These are phyloP conservation scores for Zalerion maritima DNA, from an alignment of 495 filamentous ascomycete genomes.

Conservation along the genomic window DNA sequence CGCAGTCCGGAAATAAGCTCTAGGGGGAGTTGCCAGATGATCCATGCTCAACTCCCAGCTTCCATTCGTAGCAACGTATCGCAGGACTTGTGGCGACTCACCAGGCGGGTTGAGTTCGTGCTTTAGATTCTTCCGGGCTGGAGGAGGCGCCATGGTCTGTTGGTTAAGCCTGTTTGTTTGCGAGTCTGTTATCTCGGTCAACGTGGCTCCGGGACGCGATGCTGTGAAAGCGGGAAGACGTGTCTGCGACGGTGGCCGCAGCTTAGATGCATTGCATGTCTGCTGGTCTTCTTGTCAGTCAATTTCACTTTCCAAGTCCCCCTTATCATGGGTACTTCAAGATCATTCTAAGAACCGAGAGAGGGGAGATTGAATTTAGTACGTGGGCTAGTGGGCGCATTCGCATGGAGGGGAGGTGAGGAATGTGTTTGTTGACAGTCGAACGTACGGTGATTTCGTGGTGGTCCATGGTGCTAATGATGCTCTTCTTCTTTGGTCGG, in stretches of 20 bases:
- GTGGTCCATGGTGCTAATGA: constrained; percentile 12
- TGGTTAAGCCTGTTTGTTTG: constrained; percentile 53
- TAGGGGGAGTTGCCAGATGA: no score
- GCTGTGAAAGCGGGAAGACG: constrained; percentile 9
- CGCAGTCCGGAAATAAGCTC: no score
- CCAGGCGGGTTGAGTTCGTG: constrained; percentile 16
- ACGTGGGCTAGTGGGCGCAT: not conserved
- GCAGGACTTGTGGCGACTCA: no score
- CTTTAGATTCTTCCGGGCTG: constrained; percentile 16
- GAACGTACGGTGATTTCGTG: constrained; percentile 29
- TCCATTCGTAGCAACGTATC: no score
- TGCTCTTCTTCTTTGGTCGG: not conserved
- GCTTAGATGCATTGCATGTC: constrained; percentile 8
- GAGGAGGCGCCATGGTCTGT: constrained; percentile 33
- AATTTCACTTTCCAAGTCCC: not conserved
- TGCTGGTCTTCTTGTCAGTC: constrained; percentile 7
- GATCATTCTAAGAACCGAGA: not conserved
- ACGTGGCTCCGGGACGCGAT: constrained; percentile 15
- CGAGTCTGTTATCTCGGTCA: constrained; percentile 48
- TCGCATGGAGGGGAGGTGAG: no score
- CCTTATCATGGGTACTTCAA: not conserved
- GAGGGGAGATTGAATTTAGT: not conserved
- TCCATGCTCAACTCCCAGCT: no score
- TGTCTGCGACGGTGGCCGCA: not conserved
- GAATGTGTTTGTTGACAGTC: no score